Percentiles rank a stretch among this genome's conserved stretches.
These are phyloP conservation scores for Pythium utonaiense DNA, from an alignment of 352 stramenopile species.

Conservation along the genomic window DNA sequence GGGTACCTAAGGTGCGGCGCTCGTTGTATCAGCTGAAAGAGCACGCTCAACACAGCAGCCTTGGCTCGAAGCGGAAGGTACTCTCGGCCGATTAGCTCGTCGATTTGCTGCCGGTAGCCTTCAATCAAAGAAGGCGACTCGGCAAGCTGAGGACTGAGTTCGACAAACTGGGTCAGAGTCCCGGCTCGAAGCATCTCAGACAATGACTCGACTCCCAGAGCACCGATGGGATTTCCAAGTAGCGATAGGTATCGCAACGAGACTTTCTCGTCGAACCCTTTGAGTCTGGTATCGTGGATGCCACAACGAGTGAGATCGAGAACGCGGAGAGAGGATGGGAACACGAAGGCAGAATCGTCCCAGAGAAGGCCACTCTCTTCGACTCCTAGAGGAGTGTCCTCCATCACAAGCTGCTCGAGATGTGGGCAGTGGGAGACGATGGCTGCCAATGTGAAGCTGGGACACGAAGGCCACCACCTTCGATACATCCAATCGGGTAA, in stretches of 20 bases:
- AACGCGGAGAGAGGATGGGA: neutral
- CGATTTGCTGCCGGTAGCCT: neutral
- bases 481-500: too few relatives aligned
- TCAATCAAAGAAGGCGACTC: neutral
- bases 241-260: neutral
- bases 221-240: neutral
- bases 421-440: neutral
- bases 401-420: neutral
- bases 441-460: too few relatives aligned
- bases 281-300: neutral
- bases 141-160: neutral
- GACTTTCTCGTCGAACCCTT: neutral
- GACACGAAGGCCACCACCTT: too few relatives aligned
- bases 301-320: neutral
- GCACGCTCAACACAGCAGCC: neutral
- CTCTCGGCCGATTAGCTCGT: neutral
- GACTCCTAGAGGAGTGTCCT: too few relatives aligned
- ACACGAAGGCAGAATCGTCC: neutral
- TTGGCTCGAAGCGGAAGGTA: neutral
- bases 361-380: neutral
- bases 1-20: neutral
- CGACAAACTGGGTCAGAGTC: neutral
- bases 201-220: neutral
- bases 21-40: neutral
- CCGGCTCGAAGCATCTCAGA: neutral